Evolutionary conservation across 352 stramenopile genomes (phyloP).

Genomic region (Pythium coloratum): DNA sequence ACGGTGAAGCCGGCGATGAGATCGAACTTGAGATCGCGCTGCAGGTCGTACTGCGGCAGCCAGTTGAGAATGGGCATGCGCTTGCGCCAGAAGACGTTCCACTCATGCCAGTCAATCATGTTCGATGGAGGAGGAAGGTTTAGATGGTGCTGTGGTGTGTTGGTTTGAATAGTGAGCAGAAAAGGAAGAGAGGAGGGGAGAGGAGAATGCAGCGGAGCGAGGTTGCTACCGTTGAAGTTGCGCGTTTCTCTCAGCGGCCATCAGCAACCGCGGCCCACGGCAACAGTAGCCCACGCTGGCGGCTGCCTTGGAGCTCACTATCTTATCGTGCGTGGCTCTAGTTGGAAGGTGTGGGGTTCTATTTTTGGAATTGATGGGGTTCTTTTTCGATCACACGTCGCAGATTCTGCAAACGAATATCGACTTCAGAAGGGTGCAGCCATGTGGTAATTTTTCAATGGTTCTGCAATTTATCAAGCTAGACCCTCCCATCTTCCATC

Average conservation of each 20-base stretch:
- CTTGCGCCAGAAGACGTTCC: conserved; percentile 32
- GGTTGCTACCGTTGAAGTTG: neutral
- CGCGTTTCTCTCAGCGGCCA: neutral
- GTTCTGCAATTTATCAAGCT: too few relatives aligned
- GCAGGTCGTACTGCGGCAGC: conserved; percentile 64
- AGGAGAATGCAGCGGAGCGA: neutral
- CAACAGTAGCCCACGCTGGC: neutral
- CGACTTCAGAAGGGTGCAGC: neutral
- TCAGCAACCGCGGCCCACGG: neutral
- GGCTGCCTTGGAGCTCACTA: too few relatives aligned
- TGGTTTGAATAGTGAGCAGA: neutral
- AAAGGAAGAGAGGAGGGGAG: too few relatives aligned
- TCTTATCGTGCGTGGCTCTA: neutral
- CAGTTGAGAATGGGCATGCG: conserved; percentile 72
- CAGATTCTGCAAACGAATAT: neutral
- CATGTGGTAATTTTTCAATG: too few relatives aligned
- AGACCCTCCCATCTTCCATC: too few relatives aligned
- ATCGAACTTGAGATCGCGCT: conserved; percentile 66
- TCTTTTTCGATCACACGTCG: conserved; percentile 7
- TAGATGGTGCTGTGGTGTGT: neutral
- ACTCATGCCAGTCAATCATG: conserved; percentile 27
- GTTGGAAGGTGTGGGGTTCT: neutral
- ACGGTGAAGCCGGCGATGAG: conserved; percentile 69
- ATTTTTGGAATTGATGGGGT: neutral
- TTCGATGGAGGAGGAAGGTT: neutral